Evolutionary conservation across 495 filamentous ascomycete genomes (phyloP).

Genomic region (Penicillium goetzii): DNA sequence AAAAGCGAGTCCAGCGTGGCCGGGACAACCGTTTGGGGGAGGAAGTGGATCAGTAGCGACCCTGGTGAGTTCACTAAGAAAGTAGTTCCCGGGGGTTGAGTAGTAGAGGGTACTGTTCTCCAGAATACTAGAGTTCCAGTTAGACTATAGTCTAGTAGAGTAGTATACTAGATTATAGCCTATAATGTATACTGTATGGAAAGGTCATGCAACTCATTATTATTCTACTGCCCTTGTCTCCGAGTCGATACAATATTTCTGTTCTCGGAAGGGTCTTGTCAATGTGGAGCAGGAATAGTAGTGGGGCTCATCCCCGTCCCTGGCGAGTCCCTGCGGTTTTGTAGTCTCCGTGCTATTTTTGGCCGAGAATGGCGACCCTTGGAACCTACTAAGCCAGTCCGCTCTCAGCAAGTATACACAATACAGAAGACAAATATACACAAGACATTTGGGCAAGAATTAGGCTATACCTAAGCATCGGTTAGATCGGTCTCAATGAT

Average conservation of each 20-base stretch:
- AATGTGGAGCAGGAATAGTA: slow-evolving; percentile 7
- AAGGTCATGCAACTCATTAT: not conserved
- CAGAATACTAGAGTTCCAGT: too few species aligned
- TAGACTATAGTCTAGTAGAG: not conserved
- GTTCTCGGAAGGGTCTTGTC: slow-evolving; percentile 18
- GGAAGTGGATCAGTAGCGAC: not conserved
- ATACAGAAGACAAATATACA: not conserved
- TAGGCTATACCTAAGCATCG: not conserved
- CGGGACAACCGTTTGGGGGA: slow-evolving; percentile 25
- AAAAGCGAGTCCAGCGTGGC: slow-evolving; percentile 16
- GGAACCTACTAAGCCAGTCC: not conserved
- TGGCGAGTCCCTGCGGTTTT: not conserved
- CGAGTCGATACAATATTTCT: not conserved
- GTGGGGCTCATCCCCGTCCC: slow-evolving; percentile 4
- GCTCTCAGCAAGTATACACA: not conserved
- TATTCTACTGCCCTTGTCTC: not conserved
- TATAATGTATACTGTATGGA: too few species aligned
- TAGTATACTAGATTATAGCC: too few species aligned
- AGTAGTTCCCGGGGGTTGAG: too few species aligned
- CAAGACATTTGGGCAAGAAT: not conserved
- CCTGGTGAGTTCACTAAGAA: not conserved
- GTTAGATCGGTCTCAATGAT: not conserved
- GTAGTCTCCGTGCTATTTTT: slow-evolving; percentile 10
- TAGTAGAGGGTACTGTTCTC: too few species aligned
- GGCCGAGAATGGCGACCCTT: slow-evolving; percentile 6